A percentile compares a stretch with the other conserved stretches of the same genome.
phyloP scores from a whole-genome alignment of 2,329 filamentous ascomycete genomes.

The Phymatotrichopsis omnivora region DNA sequence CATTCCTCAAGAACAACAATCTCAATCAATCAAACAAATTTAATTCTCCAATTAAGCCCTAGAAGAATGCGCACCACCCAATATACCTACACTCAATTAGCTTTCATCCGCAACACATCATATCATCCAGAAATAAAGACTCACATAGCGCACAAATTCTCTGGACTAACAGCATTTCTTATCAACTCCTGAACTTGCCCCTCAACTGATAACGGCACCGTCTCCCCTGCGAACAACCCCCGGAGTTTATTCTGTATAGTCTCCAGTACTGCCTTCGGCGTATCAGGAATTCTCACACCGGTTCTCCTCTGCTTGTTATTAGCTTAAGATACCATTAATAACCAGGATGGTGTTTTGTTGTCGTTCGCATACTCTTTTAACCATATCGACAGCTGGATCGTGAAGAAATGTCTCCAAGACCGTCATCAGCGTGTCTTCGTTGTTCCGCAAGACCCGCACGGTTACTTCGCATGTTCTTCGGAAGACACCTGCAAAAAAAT shows the following conservation, averaged over 20 bases:
- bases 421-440: conserved; percentile 94
- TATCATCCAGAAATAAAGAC: conserved; percentile 1
- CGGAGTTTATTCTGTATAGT: conserved; percentile 78
- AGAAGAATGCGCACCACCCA: conserved; percentile 26
- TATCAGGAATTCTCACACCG: conserved; percentile 49
- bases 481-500: conserved; percentile 53
- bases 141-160: conserved; percentile 84
- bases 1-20: too few species aligned
- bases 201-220: conserved; percentile 85
- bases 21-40: too few species aligned
- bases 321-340: not conserved
- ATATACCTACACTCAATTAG: conserved; percentile 17
- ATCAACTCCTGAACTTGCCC: conserved; percentile 97
- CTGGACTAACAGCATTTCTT: conserved; percentile 68
- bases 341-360: not conserved
- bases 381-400: conserved; percentile 81
- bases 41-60: too few species aligned
- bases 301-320: conserved; percentile 35
- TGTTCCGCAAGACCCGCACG: conserved; percentile 69
- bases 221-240: conserved; percentile 75
- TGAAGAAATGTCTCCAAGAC: conserved; percentile 95
- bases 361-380: conserved; percentile 48
- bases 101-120: not conserved
- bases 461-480: conserved; percentile 83
- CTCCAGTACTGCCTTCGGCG: conserved; percentile 72